Conservation (phyloP, 345 rosid genomes). For the Sonneratia caseolaris region DNA sequence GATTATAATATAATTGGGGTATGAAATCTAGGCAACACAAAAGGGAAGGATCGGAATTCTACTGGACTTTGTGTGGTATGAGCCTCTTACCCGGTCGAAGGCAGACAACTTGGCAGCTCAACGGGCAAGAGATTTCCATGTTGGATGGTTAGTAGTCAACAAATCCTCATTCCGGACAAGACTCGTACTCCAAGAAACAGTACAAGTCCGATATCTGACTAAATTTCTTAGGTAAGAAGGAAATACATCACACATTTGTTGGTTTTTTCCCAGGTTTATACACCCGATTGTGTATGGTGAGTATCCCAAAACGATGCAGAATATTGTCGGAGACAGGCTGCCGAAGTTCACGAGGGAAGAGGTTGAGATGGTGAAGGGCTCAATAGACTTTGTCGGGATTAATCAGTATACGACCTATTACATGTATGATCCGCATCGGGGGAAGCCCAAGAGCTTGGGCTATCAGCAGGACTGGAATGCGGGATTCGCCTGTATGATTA, state of each 20-base stretch:
- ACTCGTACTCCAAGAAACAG: neutral
- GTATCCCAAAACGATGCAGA: slow-evolving; percentile 81
- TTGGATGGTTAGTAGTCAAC: slow-evolving; percentile 61
- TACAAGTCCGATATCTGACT: too few species aligned
- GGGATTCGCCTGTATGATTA: slow-evolving; percentile 61
- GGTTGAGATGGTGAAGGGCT: slow-evolving; percentile 80
- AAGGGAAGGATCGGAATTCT: slow-evolving; percentile 88
- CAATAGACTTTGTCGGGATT: slow-evolving; percentile 80
- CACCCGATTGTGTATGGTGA: slow-evolving; percentile 89
- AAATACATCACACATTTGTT: neutral
- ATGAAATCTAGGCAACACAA: slow-evolving; percentile 42
- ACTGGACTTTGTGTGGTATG: slow-evolving; percentile 91
- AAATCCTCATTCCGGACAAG: neutral
- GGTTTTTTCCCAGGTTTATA: slow-evolving; percentile 46
- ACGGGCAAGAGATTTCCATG: slow-evolving; percentile 88
- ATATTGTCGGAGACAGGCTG: slow-evolving; percentile 63
- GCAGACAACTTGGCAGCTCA: slow-evolving; percentile 88
- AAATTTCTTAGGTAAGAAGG: neutral
- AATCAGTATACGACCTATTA: slow-evolving; percentile 85
- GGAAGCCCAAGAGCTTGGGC: slow-evolving; percentile 39
- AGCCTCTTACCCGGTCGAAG: slow-evolving; percentile 80
- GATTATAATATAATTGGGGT: neutral
- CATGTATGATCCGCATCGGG: slow-evolving; percentile 44
- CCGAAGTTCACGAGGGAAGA: slow-evolving; percentile 73
- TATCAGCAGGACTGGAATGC: slow-evolving; percentile 93